A percentile compares a stretch with the other conserved stretches of the same genome.
Conservation (phyloP, 352 stramenopile genomes). For the Aphanomyces astaci region DNA sequence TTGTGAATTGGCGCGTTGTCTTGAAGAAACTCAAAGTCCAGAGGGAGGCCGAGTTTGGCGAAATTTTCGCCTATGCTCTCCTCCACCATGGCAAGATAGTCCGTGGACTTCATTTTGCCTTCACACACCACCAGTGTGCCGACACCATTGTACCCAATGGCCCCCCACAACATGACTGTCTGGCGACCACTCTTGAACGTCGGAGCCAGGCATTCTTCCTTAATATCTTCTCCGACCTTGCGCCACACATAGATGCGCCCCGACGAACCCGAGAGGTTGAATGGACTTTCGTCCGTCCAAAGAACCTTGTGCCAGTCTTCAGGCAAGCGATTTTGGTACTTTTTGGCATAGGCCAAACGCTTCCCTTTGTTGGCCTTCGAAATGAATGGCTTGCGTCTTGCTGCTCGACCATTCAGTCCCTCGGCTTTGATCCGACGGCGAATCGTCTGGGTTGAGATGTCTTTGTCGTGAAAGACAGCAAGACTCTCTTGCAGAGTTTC, state of each 20-base stretch:
- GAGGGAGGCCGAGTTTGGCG: not conserved
- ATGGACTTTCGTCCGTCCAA: constrained; percentile 10
- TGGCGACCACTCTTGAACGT: constrained; percentile 4
- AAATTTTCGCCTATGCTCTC: not conserved
- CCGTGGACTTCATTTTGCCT: not conserved
- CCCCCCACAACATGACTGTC: constrained; percentile 2
- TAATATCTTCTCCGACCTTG: not conserved
- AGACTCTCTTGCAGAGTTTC: not conserved
- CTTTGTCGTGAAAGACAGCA: not conserved
- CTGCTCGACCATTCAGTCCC: constrained; percentile 1
- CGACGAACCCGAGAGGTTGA: not conserved
- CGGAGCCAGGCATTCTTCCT: not conserved
- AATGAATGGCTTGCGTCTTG: not conserved
- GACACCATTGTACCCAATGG: not conserved
- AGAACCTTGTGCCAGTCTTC: not conserved
- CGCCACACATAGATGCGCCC: constrained; percentile 11
- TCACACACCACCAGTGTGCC: not conserved
- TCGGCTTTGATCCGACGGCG: not conserved
- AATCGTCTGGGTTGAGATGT: not conserved
- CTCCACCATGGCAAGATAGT: not conserved
- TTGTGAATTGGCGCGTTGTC: constrained; percentile 3
- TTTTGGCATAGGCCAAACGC: constrained; percentile 3
- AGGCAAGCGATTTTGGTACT: not conserved
- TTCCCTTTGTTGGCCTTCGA: not conserved
- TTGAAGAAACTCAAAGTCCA: constrained; percentile 2